Evolutionary conservation across 2,329 filamentous ascomycete species (phyloP).

Genomic region (Dryadomyces quercus-mongolicae): DNA sequence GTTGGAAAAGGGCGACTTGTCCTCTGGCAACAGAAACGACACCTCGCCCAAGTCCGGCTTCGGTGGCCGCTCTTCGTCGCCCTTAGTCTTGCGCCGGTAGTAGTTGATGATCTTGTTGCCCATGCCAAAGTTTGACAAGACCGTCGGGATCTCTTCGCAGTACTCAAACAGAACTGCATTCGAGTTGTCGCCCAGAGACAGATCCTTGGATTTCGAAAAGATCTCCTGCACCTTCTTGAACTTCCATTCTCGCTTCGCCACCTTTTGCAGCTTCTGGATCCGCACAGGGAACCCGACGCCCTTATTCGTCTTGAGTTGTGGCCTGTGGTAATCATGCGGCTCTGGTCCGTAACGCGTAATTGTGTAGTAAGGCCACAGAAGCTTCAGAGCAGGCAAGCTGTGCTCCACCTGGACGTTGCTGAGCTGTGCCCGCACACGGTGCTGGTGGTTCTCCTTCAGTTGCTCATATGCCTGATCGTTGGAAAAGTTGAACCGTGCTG

Average conservation of each 20-base stretch:
- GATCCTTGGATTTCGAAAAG: slow-evolving; percentile 67
- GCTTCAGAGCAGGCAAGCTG: slow-evolving; percentile 76
- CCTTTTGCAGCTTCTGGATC: slow-evolving; percentile 53
- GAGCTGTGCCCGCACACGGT: slow-evolving; percentile 86
- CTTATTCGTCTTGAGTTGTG: slow-evolving; percentile 60
- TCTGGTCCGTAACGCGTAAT: slow-evolving; percentile 61
- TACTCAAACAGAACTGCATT: slow-evolving; percentile 85
- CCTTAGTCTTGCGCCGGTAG: slow-evolving; percentile 71
- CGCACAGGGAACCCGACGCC: slow-evolving; percentile 55
- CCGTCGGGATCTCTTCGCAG: slow-evolving; percentile 82
- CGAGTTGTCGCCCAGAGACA: slow-evolving; percentile 82
- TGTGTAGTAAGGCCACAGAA: slow-evolving; percentile 94
- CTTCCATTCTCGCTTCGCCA: slow-evolving; percentile 73
- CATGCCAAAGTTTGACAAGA: slow-evolving; percentile 96
- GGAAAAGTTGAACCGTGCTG: slow-evolving; percentile 83
- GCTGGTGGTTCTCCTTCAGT: slow-evolving; percentile 92
- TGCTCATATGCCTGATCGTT: slow-evolving; percentile 94
- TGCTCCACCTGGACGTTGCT: slow-evolving; percentile 91
- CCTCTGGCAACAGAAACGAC: slow-evolving; percentile 77
- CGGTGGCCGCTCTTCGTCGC: slow-evolving; percentile 62
- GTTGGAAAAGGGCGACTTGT: slow-evolving; percentile 89
- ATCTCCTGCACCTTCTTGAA: slow-evolving; percentile 67
- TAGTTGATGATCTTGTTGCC: slow-evolving; percentile 94
- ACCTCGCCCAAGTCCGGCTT: slow-evolving; percentile 83
- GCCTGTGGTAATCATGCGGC: slow-evolving; percentile 74